Percentiles rank a stretch among this genome's conserved stretches.
Conservation (phyloP, 345 rosid genomes). For the Pelargonium nanum region DNA sequence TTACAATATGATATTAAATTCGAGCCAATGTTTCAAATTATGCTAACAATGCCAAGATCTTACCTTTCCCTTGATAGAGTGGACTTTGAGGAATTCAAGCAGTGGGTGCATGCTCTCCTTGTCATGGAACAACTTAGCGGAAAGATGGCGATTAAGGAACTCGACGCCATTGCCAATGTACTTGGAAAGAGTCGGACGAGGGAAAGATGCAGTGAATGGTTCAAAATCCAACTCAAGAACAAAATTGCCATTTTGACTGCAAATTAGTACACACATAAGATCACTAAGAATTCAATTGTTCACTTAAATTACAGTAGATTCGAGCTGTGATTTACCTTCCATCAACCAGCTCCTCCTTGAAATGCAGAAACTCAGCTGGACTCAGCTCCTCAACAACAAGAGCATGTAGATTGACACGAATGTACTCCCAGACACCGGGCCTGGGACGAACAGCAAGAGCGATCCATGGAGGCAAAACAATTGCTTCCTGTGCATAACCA, state of each 20-base stretch:
- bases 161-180: conserved; percentile 93
- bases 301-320: no score
- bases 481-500: conserved; percentile 41
- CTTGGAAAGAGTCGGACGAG: conserved; percentile 81
- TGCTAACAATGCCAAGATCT: no score
- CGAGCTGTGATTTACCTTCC: conserved; percentile 40
- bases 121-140: conserved; percentile 45
- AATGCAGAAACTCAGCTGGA: conserved; percentile 71
- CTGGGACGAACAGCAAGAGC: conserved; percentile 26
- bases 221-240: conserved; percentile 92
- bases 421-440: conserved; percentile 32
- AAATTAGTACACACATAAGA: neutral
- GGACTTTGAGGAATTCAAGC: conserved; percentile 40
- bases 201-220: conserved; percentile 80
- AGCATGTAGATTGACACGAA: conserved; percentile 40
- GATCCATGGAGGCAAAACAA: conserved; percentile 25
- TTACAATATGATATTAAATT: no score
- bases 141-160: conserved; percentile 93
- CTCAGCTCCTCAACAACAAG: conserved; percentile 74
- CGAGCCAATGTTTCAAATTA: no score
- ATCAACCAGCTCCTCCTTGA: conserved; percentile 95
- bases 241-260: conserved; percentile 66
- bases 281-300: neutral
- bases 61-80: conserved; percentile 47
- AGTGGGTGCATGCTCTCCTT: conserved; percentile 46